Conservation (phyloP, 2,329 filamentous ascomycete species). For the Clonostachys solani region DNA sequence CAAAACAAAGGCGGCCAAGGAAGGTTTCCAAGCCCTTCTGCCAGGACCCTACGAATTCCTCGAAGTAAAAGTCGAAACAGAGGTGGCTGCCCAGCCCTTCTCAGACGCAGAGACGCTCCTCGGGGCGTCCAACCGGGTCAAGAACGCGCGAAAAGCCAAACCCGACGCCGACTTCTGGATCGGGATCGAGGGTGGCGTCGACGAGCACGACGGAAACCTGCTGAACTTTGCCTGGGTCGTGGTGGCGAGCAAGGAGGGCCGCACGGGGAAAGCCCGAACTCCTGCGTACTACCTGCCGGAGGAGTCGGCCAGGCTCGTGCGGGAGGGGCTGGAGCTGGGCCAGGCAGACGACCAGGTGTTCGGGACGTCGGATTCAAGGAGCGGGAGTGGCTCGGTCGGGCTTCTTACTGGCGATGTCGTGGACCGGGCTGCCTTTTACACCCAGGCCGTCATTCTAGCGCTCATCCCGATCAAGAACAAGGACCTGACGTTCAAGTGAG, state of each 20-base stretch:
- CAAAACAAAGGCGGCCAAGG: slow-evolving; percentile 27
- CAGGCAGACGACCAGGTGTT: slow-evolving; percentile 31
- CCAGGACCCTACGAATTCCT: slow-evolving; percentile 17
- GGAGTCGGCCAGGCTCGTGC: slow-evolving; percentile 26
- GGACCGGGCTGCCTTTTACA: slow-evolving; percentile 27
- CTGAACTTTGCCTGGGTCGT: slow-evolving; percentile 35
- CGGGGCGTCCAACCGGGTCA: slow-evolving; percentile 29
- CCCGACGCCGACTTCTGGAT: slow-evolving; percentile 31
- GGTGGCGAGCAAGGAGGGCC: slow-evolving; percentile 17
- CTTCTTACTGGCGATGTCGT: slow-evolving; percentile 30
- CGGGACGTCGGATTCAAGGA: slow-evolving; percentile 28
- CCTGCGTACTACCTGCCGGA: slow-evolving; percentile 28
- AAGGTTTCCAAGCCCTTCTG: slow-evolving; percentile 29
- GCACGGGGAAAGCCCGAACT: slow-evolving; percentile 28
- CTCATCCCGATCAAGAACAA: slow-evolving; percentile 33
- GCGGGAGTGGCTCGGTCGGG: slow-evolving; percentile 30
- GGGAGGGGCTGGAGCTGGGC: slow-evolving; percentile 31
- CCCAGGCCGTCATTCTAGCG: slow-evolving; percentile 31
- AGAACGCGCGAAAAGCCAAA: slow-evolving; percentile 18
- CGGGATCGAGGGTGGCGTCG: slow-evolving; percentile 34
- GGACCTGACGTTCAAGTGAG: slow-evolving; percentile 19
- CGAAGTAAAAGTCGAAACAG: slow-evolving; percentile 25
- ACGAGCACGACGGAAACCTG: slow-evolving; percentile 16
- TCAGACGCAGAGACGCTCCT: slow-evolving; percentile 29
- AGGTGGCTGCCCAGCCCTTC: slow-evolving; percentile 32